Evolutionary conservation across 202 grass and related monocot genomes (phyloP), one percentile per base, ranked within the genome.

Genomic region (Elaeis oleifera): DNA sequence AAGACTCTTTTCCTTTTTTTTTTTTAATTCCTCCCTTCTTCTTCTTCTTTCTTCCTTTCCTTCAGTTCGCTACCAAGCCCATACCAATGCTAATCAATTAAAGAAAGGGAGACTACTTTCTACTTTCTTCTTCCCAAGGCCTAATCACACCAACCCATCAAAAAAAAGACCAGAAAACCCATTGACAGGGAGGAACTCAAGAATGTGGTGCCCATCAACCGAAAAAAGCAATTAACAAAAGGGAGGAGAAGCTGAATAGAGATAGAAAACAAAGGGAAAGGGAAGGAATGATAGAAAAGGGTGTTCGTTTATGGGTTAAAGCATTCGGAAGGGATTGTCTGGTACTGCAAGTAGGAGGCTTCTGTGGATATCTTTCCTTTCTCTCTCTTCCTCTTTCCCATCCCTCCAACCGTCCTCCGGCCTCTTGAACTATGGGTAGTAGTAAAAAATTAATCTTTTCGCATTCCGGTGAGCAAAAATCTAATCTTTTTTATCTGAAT

Each of bases 241-340:
- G 11, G 28, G 28, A 44, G 36, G 36, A 44, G 36, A 9, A 44
- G 36, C 16, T 60, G 24, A 59, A 26, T 29, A 16, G 22, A 23
- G 14, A 29, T 6, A 14, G n/a, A 60, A 15, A 29, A 26, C 23
- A 59, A 11, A 31, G 57, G 16, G 16, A 27, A 22, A 16, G 56
- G 26, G 14, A 58, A 24, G 22, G 57, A 29, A 27, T 6, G n/a
- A 59, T 25, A 59, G 25, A 59, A 59, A 59, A 59, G 59, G 18
- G 59, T 4, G 59, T 62, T 62, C 17, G 59, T 61, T 61, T 14
- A 44, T 62, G 18, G 59, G 31, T 44, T 62, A 62, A 49, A 62
- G 18, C 29, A 20, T 20, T 14, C 31, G 14, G 31, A 19, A 62
- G 59, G 2, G n/a, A 31, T n/a, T 62, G 31, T 62, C 59, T 14